These are phyloP conservation scores for Penicillium cinerascens DNA, from an alignment of 495 filamentous ascomycete species.

Conservation along the genomic window DNA sequence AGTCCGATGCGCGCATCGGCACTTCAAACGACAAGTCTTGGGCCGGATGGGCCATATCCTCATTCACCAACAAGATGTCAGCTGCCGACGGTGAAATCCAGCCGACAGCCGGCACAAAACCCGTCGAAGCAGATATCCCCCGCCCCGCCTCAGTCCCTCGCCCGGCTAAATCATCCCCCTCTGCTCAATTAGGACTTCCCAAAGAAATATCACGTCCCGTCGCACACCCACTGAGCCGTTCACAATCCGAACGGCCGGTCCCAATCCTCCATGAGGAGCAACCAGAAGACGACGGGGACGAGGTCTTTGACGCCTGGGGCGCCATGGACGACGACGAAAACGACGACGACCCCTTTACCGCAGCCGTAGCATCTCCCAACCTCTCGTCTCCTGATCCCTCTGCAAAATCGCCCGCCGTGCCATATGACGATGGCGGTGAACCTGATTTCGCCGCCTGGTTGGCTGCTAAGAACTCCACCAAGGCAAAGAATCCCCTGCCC, in stretches of 20 bases:
- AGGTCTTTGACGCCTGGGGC: conserved; percentile 65
- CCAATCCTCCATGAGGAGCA: conserved; percentile 39
- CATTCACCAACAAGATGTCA: conserved; percentile 93
- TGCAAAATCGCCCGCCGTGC: conserved; percentile 34
- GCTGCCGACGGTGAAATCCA: conserved; percentile 82
- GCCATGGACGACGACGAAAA: conserved; percentile 62
- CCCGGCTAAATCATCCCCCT: conserved; percentile 47
- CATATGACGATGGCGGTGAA: conserved; percentile 78
- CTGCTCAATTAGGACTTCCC: conserved; percentile 39
- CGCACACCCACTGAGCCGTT: conserved; percentile 41
- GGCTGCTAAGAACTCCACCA: conserved; percentile 74
- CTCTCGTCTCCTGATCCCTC: conserved; percentile 28
- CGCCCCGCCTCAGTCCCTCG: conserved; percentile 48
- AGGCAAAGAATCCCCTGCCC: conserved; percentile 65
- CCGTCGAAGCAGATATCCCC: conserved; percentile 27
- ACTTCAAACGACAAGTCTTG: conserved; percentile 73
- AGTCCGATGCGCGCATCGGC: conserved; percentile 61
- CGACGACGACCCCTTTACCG: conserved; percentile 47
- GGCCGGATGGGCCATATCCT: conserved; percentile 97
- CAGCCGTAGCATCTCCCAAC: conserved; percentile 34
- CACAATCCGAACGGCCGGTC: conserved; percentile 37
- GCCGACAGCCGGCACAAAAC: conserved; percentile 34
- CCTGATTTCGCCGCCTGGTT: conserved; percentile 94
- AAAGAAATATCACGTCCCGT: conserved; percentile 36
- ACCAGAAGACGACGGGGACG: conserved; percentile 50